Evolutionary conservation across 2,329 filamentous ascomycete genomes (phyloP).

Genomic region (Cladorrhinum sp.): DNA sequence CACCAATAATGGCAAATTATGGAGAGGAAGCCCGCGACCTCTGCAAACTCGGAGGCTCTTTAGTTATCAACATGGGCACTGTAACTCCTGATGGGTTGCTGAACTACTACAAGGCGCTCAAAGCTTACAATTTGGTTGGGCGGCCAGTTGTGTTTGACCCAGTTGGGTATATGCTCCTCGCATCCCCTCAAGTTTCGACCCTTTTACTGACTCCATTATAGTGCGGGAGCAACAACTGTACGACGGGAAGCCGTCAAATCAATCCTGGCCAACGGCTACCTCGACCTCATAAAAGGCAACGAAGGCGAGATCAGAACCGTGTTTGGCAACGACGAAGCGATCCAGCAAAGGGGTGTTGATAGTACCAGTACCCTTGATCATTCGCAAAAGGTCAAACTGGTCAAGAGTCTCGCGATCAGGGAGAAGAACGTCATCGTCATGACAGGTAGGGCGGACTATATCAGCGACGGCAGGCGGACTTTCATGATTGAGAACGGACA

Average conservation of each 20-base stretch:
- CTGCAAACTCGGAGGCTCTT: slow-evolving; percentile 68
- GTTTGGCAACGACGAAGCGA: slow-evolving; percentile 37
- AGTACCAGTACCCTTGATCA: slow-evolving; percentile 55
- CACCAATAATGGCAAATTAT: slow-evolving; percentile 92
- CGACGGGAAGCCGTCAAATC: slow-evolving; percentile 67
- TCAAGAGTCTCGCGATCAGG: slow-evolving; percentile 61
- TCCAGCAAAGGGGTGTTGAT: slow-evolving; percentile 81
- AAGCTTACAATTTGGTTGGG: slow-evolving; percentile 74
- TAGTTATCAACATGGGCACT: slow-evolving; percentile 95
- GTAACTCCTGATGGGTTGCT: slow-evolving; percentile 70
- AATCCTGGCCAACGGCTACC: slow-evolving; percentile 71
- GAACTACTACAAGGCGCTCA: slow-evolving; percentile 71
- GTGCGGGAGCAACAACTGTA: slow-evolving; percentile 74
- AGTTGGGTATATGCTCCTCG: slow-evolving; percentile 62
- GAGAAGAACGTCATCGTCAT: slow-evolving; percentile 74
- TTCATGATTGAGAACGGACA: slow-evolving; percentile 75
- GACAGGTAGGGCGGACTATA: slow-evolving; percentile 74
- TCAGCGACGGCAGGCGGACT: slow-evolving; percentile 70
- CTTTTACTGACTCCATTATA: slow-evolving; percentile 28
- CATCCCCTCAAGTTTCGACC: background rate
- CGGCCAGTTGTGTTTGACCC: slow-evolving; percentile 83
- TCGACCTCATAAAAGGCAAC: slow-evolving; percentile 91
- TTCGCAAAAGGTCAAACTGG: slow-evolving; percentile 56
- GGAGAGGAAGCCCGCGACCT: slow-evolving; percentile 79
- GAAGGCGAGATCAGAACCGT: slow-evolving; percentile 81